Conservation (phyloP, 2,329 filamentous ascomycete genomes). For the Coniochaeta ligniaria region DNA sequence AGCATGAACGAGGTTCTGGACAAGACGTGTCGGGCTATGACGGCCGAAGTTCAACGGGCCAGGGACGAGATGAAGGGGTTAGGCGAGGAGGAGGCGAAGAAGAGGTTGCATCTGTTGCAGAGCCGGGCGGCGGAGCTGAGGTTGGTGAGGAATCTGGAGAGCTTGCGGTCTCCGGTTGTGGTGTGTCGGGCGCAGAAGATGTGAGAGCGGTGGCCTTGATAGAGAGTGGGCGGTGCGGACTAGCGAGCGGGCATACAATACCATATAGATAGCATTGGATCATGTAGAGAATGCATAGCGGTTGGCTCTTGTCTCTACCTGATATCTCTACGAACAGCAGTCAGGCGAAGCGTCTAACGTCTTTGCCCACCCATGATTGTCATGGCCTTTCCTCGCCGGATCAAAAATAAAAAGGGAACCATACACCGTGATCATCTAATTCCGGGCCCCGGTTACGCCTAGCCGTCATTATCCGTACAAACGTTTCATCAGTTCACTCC, state of each 20-base stretch:
- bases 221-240: background rate
- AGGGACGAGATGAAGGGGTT: slow-evolving; percentile 29
- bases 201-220: slow-evolving; percentile 15
- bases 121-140: slow-evolving; percentile 87
- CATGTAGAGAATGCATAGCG: background rate
- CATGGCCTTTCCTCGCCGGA: background rate
- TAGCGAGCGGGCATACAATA: background rate
- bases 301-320: background rate
- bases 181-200: slow-evolving; percentile 53
- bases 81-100: slow-evolving; percentile 38
- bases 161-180: slow-evolving; percentile 58
- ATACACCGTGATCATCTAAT: background rate
- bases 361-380: background rate
- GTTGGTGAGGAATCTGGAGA: slow-evolving; percentile 67
- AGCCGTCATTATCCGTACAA: background rate
- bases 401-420: background rate
- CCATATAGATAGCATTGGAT: background rate
- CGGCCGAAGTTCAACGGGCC: slow-evolving; percentile 36
- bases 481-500: slow-evolving; percentile 31
- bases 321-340: background rate
- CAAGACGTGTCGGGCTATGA: slow-evolving; percentile 60
- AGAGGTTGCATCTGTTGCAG: slow-evolving; percentile 57
- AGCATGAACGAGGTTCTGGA: slow-evolving; percentile 85
- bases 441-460: background rate
- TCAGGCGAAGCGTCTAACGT: background rate